Conservation (phyloP, 129 eudicot species). For the Helichrysum umbraculigerum region DNA sequence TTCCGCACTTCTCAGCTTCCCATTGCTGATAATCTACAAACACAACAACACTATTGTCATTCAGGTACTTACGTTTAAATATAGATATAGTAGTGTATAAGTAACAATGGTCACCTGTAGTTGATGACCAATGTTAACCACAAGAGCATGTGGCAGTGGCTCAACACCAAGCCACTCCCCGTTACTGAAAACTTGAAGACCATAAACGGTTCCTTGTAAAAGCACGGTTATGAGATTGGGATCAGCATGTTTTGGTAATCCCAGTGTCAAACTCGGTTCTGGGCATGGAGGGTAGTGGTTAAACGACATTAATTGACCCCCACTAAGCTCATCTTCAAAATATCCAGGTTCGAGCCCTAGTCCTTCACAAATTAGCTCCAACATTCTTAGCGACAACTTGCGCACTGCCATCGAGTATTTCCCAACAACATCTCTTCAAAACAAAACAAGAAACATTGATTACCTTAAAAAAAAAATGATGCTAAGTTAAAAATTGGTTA, state of each 20-base stretch:
- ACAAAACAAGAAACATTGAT: conserved; percentile 12
- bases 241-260: conserved; percentile 66
- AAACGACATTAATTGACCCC: conserved; percentile 38
- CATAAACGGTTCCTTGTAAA: conserved; percentile 48
- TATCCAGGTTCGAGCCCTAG: conserved; percentile 35
- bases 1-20: conserved; percentile 45
- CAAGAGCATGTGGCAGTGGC: conserved; percentile 54
- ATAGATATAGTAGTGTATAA: not conserved
- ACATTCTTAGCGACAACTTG: conserved; percentile 28
- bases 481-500: not conserved
- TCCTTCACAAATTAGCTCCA: conserved; percentile 44
- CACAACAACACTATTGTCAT: not conserved
- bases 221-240: conserved; percentile 59
- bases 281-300: conserved; percentile 78
- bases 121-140: conserved; percentile 64
- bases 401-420: conserved; percentile 21
- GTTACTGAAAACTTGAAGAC: conserved; percentile 58
- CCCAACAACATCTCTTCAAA: conserved; percentile 22
- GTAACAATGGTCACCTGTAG: conserved; percentile 45
- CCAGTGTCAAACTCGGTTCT: conserved; percentile 61
- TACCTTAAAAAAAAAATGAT: not conserved
- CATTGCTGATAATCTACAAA: conserved; percentile 51
- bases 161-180: conserved; percentile 67
- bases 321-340: conserved; percentile 39
- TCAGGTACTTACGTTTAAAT: not conserved